Conservation (phyloP, 2,329 filamentous ascomycete species). For the Ophioceras dolichostomum region DNA sequence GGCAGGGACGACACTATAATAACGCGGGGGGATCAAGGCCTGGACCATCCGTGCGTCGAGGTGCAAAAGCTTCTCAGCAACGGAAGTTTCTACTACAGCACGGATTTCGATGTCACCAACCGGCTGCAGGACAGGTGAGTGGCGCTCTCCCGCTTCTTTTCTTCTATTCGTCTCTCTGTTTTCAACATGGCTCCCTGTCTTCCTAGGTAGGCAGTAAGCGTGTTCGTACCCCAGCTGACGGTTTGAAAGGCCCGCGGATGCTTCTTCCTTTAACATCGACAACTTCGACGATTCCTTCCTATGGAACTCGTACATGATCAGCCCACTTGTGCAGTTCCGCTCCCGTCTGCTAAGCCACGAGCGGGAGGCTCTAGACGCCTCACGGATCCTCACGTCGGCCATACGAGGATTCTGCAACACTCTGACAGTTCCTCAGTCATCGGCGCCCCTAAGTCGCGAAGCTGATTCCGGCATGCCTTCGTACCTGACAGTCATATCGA, state of each 20-base stretch:
- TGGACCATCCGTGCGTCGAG: conserved; percentile 81
- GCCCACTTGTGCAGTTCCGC: conserved; percentile 79
- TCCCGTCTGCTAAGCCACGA: conserved; percentile 66
- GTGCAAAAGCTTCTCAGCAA: conserved; percentile 86
- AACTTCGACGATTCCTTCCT: conserved; percentile 86
- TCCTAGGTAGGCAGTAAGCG: no score
- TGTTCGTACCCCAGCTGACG: no score
- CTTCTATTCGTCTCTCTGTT: conserved; percentile 6
- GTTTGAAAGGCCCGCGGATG: conserved; percentile 56
- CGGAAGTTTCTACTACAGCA: conserved; percentile 95
- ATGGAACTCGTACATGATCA: conserved; percentile 99
- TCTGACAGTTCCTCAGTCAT: conserved; percentile 67
- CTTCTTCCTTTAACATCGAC: conserved; percentile 75
- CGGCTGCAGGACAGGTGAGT: conserved; percentile 74
- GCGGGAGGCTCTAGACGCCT: conserved; percentile 68
- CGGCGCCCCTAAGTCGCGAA: conserved; percentile 52
- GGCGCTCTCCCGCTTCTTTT: conserved; percentile 1
- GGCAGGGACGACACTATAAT: conserved; percentile 38
- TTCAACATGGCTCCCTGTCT: no score
- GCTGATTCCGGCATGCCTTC: conserved; percentile 63
- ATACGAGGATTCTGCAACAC: conserved; percentile 89
- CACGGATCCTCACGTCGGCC: conserved; percentile 80
- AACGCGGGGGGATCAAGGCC: conserved; percentile 33
- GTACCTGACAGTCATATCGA: conserved; percentile 77
- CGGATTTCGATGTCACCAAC: conserved; percentile 95